A percentile compares a stretch with the other conserved stretches of the same genome.
These are phyloP conservation scores for Rhododendron ovatum DNA, from an alignment of 148 eudicot genomes.

Conservation along the genomic window DNA sequence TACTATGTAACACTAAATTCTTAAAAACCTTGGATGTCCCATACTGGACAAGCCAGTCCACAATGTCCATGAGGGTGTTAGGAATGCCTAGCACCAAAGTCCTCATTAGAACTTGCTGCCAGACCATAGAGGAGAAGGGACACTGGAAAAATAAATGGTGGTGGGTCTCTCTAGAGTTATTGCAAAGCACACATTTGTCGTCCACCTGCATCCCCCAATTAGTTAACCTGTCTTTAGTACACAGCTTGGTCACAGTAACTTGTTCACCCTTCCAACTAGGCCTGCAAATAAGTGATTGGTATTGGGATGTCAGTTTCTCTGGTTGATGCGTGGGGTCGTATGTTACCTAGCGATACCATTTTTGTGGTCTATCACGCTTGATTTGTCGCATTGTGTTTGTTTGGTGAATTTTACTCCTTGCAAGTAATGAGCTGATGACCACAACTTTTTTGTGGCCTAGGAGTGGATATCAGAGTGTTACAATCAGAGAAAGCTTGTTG, in stretches of 20 bases:
- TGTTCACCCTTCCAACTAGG: not conserved
- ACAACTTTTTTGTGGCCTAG: conserved; percentile 30
- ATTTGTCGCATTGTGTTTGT: not conserved
- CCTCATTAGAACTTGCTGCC: too few species aligned
- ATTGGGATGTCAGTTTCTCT: not conserved
- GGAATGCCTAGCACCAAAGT: too few species aligned
- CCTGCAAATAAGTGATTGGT: not conserved
- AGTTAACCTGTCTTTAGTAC: too few species aligned
- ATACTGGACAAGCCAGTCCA: too few species aligned
- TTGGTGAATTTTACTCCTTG: not conserved
- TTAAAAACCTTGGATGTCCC: too few species aligned
- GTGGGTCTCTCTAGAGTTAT: too few species aligned
- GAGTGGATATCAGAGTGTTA: conserved; percentile 84
- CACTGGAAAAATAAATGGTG: too few species aligned
- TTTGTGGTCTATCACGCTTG: not conserved
- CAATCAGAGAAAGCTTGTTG: conserved; percentile 78
- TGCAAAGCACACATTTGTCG: too few species aligned
- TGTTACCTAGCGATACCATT: not conserved
- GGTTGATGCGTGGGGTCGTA: not conserved
- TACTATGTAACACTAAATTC: too few species aligned
- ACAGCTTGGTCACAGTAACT: not conserved
- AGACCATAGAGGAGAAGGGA: too few species aligned
- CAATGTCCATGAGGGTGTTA: too few species aligned
- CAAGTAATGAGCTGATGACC: conserved; percentile 15
- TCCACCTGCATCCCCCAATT: too few species aligned